Conservation (phyloP, 2,329 filamentous ascomycete genomes). For the Ophiosphaerella korrae region DNA sequence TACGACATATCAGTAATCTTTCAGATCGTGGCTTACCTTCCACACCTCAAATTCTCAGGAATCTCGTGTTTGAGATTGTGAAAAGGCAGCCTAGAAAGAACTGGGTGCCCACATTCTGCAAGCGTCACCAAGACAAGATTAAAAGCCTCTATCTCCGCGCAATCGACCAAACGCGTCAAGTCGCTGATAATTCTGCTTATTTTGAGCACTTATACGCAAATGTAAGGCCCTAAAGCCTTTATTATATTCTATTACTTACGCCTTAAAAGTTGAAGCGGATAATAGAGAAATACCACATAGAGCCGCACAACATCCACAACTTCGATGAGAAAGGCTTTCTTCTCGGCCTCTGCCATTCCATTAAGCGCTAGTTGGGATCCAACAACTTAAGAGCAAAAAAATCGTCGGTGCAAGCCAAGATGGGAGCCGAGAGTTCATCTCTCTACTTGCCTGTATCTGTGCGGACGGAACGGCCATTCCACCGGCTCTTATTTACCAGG, state of each 20-base stretch:
- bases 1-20: no score
- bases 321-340: slow-evolving; percentile 14
- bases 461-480: slow-evolving; percentile 5
- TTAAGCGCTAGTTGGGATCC: neutral
- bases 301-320: slow-evolving; percentile 9
- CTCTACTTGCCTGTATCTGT: slow-evolving; percentile 10
- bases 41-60: no score
- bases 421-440: slow-evolving; percentile 6
- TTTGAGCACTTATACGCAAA: neutral
- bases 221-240: neutral
- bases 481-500: slow-evolving; percentile 11
- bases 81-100: neutral
- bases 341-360: neutral
- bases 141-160: neutral
- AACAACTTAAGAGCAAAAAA: slow-evolving; percentile 2
- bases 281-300: slow-evolving; percentile 6
- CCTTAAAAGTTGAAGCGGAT: slow-evolving; percentile 1
- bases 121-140: neutral
- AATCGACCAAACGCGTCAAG: neutral
- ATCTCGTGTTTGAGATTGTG: neutral
- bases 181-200: slow-evolving; percentile 1
- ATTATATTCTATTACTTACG: neutral
- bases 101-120: neutral
- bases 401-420: slow-evolving; percentile 1
- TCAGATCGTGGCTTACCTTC: no score